These are phyloP conservation scores for Saccharum hybrid DNA, from an alignment of 202 grass and related monocot genomes.

Conservation along the genomic window DNA sequence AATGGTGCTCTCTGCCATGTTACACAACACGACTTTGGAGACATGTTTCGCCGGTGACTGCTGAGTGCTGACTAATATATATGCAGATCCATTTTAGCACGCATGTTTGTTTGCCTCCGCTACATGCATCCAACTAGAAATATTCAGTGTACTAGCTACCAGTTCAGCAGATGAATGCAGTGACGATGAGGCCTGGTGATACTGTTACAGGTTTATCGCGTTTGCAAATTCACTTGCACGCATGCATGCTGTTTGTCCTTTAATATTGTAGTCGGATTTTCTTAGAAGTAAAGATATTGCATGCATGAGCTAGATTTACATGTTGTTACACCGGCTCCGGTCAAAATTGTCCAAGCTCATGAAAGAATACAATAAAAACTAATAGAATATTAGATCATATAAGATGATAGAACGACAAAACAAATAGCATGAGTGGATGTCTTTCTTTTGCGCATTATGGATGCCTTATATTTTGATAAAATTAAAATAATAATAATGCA, in stretches of 20 bases:
- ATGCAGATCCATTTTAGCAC: conserved; percentile 13
- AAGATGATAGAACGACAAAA: no score
- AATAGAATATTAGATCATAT: no score
- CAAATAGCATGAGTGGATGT: no score
- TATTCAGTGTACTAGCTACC: background rate
- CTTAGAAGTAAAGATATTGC: background rate
- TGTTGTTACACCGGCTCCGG: no score
- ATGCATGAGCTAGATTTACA: no score
- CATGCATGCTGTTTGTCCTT: background rate
- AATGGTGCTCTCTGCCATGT: background rate
- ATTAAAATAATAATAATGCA: no score
- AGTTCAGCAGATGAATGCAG: background rate
- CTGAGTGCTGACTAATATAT: background rate
- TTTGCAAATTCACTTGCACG: background rate
- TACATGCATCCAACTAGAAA: background rate
- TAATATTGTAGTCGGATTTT: background rate
- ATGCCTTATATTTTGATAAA: no score
- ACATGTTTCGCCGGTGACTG: background rate
- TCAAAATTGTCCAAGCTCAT: no score
- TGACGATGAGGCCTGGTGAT: background rate
- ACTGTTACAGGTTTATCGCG: background rate
- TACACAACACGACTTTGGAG: background rate
- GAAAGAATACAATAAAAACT: no score
- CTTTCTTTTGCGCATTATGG: no score
- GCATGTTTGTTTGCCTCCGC: conserved; percentile 25